Evolutionary conservation across 1,139 yeast species (phyloP).

Genomic region (Zygotorulaspora mrakii): DNA sequence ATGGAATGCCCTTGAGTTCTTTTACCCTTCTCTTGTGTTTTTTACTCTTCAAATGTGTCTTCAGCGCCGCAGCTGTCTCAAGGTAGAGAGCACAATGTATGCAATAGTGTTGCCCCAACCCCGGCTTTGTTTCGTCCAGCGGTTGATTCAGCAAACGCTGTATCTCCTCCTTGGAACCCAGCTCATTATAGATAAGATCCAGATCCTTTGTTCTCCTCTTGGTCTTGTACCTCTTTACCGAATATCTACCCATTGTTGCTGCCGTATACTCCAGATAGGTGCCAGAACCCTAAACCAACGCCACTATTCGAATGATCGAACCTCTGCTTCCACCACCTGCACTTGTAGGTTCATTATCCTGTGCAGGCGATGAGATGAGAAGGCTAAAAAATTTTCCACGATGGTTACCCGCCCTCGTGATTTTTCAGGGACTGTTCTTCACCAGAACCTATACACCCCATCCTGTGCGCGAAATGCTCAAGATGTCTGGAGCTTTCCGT

Average conservation of each 20-base stretch:
- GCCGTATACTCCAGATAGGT: too few relatives aligned
- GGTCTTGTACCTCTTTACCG: conserved; percentile 72
- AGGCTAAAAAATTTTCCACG: too few relatives aligned
- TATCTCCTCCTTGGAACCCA: conserved; percentile 61
- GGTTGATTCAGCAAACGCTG: conserved; percentile 70
- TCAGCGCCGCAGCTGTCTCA: conserved; percentile 71
- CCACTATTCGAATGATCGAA: too few relatives aligned
- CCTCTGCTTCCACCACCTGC: too few relatives aligned
- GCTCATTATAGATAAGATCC: conserved; percentile 77
- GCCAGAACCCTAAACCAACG: too few relatives aligned
- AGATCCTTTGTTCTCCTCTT: conserved; percentile 81
- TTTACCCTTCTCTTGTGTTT: conserved; percentile 83
- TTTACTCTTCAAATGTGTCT: conserved; percentile 69
- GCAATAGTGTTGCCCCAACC: conserved; percentile 92
- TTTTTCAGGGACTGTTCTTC: too few relatives aligned
- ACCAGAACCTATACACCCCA: too few relatives aligned
- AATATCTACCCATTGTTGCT: conserved; percentile 81
- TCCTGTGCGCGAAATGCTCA: too few relatives aligned
- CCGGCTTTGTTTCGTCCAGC: conserved; percentile 85
- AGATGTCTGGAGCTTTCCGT: too few relatives aligned
- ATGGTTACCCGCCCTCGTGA: too few relatives aligned
- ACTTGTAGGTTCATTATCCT: too few relatives aligned
- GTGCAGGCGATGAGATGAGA: too few relatives aligned
- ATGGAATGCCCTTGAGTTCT: conserved; percentile 72
- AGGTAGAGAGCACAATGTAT: conserved; percentile 90